phyloP scores from a whole-genome alignment of 805 yeast species.

The Lachancea sp. region DNA sequence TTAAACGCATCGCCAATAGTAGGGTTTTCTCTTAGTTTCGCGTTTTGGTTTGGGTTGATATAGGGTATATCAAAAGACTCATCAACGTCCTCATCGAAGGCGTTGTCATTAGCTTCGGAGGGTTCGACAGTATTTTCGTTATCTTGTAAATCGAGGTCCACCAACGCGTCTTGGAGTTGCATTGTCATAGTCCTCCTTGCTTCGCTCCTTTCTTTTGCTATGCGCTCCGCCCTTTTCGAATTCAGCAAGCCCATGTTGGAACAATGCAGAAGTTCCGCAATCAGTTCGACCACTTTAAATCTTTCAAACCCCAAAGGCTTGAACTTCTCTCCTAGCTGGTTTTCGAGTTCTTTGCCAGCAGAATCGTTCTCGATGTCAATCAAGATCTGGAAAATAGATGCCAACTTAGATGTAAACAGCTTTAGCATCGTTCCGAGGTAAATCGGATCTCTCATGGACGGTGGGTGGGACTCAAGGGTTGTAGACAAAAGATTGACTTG shows the following conservation, averaged over 20 bases:
- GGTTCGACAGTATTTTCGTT: conserved; percentile 3
- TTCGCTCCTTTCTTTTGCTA: conserved; percentile 62
- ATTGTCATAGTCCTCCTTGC: conserved; percentile 51
- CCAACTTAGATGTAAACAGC: conserved; percentile 60
- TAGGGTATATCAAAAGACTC: conserved; percentile 32
- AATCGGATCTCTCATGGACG: conserved; percentile 83
- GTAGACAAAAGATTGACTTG: conserved; percentile 69
- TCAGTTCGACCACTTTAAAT: conserved; percentile 82
- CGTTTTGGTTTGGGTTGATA: conserved; percentile 35
- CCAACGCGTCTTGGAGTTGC: conserved; percentile 31
- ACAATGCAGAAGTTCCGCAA: conserved; percentile 93
- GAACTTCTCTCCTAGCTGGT: conserved; percentile 55
- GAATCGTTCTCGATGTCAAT: conserved; percentile 20
- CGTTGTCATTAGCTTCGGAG: conserved; percentile 9
- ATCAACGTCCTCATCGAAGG: conserved; percentile 27
- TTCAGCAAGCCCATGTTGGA: conserved; percentile 94
- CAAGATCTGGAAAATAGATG: conserved; percentile 17
- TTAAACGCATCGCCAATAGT: conserved; percentile 86
- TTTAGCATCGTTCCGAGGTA: conserved; percentile 77
- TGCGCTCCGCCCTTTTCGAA: conserved; percentile 62
- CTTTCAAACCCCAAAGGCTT: conserved; percentile 86
- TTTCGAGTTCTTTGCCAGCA: conserved; percentile 35
- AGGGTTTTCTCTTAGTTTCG: conserved; percentile 45
- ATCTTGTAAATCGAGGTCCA: conserved; percentile 21
- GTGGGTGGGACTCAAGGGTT: conserved; percentile 76